Percentiles rank a stretch among this genome's conserved stretches.
Conservation (phyloP, 2,329 filamentous ascomycete genomes). For the Massarina eburnea region DNA sequence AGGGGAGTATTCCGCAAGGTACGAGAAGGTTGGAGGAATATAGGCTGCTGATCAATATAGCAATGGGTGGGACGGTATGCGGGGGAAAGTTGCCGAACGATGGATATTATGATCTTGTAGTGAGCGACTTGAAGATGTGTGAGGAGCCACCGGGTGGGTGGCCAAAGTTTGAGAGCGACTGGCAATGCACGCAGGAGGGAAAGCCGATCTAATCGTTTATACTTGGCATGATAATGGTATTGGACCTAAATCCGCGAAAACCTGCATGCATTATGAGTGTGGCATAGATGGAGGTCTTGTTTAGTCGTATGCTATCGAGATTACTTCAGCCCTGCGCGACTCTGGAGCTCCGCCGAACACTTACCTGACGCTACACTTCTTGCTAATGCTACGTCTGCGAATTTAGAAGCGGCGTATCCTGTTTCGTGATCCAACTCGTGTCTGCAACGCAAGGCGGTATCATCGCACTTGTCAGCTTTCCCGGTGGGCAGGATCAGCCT, state of each 20-base stretch:
- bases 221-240: background rate
- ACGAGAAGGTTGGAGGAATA: constrained; percentile 60
- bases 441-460: constrained; percentile 52
- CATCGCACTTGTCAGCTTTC: constrained; percentile 50
- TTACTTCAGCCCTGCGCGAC: no score
- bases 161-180: constrained; percentile 57
- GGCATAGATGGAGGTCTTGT: constrained; percentile 5
- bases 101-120: constrained; percentile 59
- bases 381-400: constrained; percentile 8
- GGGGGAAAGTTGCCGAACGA: constrained; percentile 54
- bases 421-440: constrained; percentile 34
- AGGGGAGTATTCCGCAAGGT: constrained; percentile 54
- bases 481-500: constrained; percentile 6
- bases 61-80: constrained; percentile 64
- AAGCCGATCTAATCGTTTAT: constrained; percentile 24
- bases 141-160: constrained; percentile 59
- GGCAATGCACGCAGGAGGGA: constrained; percentile 41
- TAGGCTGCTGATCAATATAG: constrained; percentile 61
- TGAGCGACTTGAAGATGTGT: constrained; percentile 56
- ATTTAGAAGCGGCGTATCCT: constrained; percentile 45
- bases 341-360: no score
- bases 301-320: no score
- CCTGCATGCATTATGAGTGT: background rate
- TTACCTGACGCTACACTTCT: background rate
- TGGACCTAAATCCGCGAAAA: background rate